Base-by-base conservation (phyloP, 2,329 filamentous ascomycete species). In the Hypoxylon sp. region DNA sequence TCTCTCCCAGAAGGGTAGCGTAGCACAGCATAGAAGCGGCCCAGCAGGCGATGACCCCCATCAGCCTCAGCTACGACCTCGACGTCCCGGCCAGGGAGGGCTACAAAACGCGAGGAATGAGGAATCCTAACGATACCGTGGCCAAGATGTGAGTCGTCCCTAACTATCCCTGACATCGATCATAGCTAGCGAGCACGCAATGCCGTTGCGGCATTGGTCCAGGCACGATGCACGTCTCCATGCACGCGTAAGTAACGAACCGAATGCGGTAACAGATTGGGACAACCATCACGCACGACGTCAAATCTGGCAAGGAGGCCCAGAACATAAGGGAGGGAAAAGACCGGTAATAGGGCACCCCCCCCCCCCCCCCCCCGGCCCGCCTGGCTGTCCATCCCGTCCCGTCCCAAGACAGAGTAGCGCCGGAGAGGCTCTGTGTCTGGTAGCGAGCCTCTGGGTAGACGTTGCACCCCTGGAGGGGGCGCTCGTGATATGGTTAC, bases 311-410 rank as follows among this genome's bases (percentile, higher is more conserved):
- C n/a, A n/a, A n/a, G n/a, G n/a, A n/a, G n/a, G n/a, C n/a, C n/a
- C n/a, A n/a, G n/a, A n/a, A n/a, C n/a, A n/a, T n/a, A n/a, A 46
- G 50, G 50, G 55, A 55, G 47, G 42, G 41, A 20, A 37, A 41
- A 46, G 52, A 29, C 53, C 15, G 48, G 41, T 42, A 48, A 57
- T 37, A 47, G 55, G 45, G n/a, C 51, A 45, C 59, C 60, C 23
- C 52, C 42, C 23, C 42, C 21, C 47, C n/a, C n/a, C n/a, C n/a
- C n/a, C n/a, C n/a, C n/a, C n/a, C n/a, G n/a, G n/a, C n/a, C n/a
- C n/a, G n/a, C n/a, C n/a, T n/a, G n/a, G n/a, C n/a, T n/a, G n/a
- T 55, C 31, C 53, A 57, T 57, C 46, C 56, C 56, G 49, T 60
- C 41, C 60, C 57, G 60, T 60, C 49, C 47, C 40, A 35, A 43